These are phyloP conservation scores for Acidomyces sp. DNA, from an alignment of 495 filamentous ascomycete genomes.

Conservation along the genomic window DNA sequence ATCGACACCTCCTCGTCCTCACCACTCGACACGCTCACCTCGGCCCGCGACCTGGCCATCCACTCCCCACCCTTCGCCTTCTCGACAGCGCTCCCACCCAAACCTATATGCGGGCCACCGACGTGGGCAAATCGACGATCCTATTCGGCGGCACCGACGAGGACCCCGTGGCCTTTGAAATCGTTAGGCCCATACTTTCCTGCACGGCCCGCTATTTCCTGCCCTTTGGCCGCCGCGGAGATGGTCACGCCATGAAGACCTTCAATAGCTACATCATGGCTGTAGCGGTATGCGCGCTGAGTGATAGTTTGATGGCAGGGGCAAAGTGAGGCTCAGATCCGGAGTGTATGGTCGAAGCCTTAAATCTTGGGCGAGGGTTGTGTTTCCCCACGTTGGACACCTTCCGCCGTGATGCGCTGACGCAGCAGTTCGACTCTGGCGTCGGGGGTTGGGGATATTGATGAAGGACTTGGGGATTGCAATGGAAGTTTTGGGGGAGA, in stretches of 20 bases:
- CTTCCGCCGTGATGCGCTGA: constrained; percentile 18
- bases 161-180: constrained; percentile 16
- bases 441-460: constrained; percentile 22
- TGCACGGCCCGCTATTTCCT: constrained; percentile 21
- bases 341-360: constrained; percentile 24
- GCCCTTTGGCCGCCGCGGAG: constrained; percentile 20
- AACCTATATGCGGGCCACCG: constrained; percentile 23
- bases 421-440: constrained; percentile 19
- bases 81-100: constrained; percentile 25
- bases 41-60: constrained; percentile 20
- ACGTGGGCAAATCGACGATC: constrained; percentile 22
- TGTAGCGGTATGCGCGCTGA: constrained; percentile 20
- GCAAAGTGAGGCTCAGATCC: constrained; percentile 26
- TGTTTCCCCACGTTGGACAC: constrained; percentile 24
- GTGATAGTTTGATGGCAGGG: constrained; percentile 22
- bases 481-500: constrained; percentile 23
- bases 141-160: constrained; percentile 18
- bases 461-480: constrained; percentile 26
- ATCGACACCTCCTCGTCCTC: constrained; percentile 25
- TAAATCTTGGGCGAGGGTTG: constrained; percentile 25
- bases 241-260: constrained; percentile 27
- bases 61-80: constrained; percentile 21
- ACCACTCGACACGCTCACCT: constrained; percentile 22
- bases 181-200: constrained; percentile 20
- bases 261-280: constrained; percentile 27